Base-by-base conservation (phyloP, 768 basidiomycete species). In the Auricularia heimuer region DNA sequence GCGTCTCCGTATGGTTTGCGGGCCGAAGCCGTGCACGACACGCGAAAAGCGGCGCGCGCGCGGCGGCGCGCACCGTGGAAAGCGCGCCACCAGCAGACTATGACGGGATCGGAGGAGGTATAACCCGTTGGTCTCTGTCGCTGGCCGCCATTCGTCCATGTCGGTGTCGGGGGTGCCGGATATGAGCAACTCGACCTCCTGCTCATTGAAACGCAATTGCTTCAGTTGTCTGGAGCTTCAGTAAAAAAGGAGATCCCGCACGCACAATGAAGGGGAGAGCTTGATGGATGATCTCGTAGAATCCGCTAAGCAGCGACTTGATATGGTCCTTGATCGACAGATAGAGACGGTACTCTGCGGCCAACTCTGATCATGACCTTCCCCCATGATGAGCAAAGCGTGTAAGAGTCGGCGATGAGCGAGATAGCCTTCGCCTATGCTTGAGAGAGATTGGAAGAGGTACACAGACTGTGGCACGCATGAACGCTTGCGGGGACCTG, bases 31-130 rank as follows among this genome's bases (percentile, higher is more conserved):
- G 62, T 93, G 79, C 98, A 98, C 8, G 94, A 96, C 76, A 24
- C 24, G 24, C 24, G 24, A 24, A 24, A 24, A 24, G 24, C 24
- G 24, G 24, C 24, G 24, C 24, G 24, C 24, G 24, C 24, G 24
- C 24, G 24, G 24, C 24, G 24, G 24, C 24, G 24, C 24, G 24
- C 24, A 24, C 24, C 24, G 24, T 98, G 94, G 54, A 99, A 83
- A 1, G 96, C 96, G 68, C 97, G 85, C 97, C 97, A 99, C 90
- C 94, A 98, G 94, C 95, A 99, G 35, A 92, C 88, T 66, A 98
- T 94, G 71, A 96, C 94, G 4, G 96, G 92, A 74, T 99, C 95
- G 2, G 89, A 90, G 70, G 89, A 83, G 6, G 82, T 84, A 74
- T 92, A 94, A 60, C 92, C 24, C 90, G 67, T 88, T 92, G 77